Evolutionary conservation across 768 basidiomycete species (phyloP).

Genomic region (Calocera viscosa): DNA sequence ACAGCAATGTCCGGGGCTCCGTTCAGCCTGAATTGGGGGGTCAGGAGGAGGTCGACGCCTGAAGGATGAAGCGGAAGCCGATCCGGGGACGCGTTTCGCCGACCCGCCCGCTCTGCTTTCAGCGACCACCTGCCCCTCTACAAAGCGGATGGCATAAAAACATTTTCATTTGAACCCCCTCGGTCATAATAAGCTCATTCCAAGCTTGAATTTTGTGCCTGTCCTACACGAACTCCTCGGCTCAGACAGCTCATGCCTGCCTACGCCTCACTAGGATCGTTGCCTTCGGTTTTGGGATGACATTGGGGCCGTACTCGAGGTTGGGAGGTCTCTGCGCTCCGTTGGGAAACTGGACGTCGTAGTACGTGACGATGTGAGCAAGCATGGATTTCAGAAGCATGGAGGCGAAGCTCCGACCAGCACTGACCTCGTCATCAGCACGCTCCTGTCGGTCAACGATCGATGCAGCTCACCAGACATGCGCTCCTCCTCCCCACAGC

Average conservation of each 20-base stretch:
- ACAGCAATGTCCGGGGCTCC: no score
- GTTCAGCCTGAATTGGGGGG: no score
- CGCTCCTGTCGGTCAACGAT: neutral
- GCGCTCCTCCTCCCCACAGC: neutral
- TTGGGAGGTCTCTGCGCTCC: slow-evolving; percentile 22
- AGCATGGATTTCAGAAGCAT: slow-evolving; percentile 13
- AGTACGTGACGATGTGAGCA: slow-evolving; percentile 14
- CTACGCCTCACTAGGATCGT: slow-evolving; percentile 19
- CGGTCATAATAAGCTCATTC: no score
- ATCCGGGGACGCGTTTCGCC: no score
- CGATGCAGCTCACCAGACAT: neutral
- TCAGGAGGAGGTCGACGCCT: no score
- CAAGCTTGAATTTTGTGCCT: no score
- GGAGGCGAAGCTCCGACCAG: slow-evolving; percentile 17
- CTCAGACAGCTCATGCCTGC: neutral
- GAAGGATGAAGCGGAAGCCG: no score
- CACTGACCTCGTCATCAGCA: slow-evolving; percentile 6
- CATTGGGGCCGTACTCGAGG: slow-evolving; percentile 14
- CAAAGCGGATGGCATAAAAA: no score
- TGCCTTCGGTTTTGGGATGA: slow-evolving; percentile 20
- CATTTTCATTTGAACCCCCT: no score
- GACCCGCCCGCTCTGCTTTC: no score
- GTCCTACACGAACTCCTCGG: no score
- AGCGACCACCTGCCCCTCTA: no score
- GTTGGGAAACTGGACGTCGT: slow-evolving; percentile 15